Evolutionary conservation across 2,329 filamentous ascomycete genomes (phyloP).

Genomic region (Claviceps citrina): DNA sequence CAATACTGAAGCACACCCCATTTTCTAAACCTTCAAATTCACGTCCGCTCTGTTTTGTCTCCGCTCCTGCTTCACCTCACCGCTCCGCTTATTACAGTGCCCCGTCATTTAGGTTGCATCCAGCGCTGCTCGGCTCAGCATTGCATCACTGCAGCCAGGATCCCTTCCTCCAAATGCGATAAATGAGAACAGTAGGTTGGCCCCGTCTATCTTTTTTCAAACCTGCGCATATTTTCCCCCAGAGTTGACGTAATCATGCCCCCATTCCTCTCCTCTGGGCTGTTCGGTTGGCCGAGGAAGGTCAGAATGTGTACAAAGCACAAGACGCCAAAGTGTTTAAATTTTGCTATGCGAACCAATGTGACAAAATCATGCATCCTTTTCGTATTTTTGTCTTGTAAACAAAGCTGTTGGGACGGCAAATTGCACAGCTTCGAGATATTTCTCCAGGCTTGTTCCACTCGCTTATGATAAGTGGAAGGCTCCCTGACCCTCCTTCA

Average conservation of each 20-base stretch:
- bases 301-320: slow-evolving; percentile 1
- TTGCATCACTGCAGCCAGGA: background rate
- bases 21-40: slow-evolving; percentile 3
- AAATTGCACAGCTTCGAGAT: background rate
- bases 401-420: background rate
- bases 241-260: slow-evolving; percentile 4
- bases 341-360: background rate
- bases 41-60: background rate
- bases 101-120: background rate
- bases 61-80: background rate
- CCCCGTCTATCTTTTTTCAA: slow-evolving; percentile 15
- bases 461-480: slow-evolving; percentile 69
- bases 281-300: slow-evolving; percentile 10
- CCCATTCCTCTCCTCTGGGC: slow-evolving; percentile 11
- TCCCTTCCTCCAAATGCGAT: background rate
- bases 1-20: slow-evolving; percentile 1
- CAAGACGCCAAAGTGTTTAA: slow-evolving; percentile 1
- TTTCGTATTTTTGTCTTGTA: background rate
- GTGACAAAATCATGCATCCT: background rate
- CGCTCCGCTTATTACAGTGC: background rate
- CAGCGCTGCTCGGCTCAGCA: background rate
- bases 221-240: slow-evolving; percentile 7
- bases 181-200: slow-evolving; percentile 4
- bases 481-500: slow-evolving; percentile 89
- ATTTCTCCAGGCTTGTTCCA: background rate